phyloP scores from a whole-genome alignment of 2,329 filamentous ascomycete genomes.

The Penicillium brasilianum region DNA sequence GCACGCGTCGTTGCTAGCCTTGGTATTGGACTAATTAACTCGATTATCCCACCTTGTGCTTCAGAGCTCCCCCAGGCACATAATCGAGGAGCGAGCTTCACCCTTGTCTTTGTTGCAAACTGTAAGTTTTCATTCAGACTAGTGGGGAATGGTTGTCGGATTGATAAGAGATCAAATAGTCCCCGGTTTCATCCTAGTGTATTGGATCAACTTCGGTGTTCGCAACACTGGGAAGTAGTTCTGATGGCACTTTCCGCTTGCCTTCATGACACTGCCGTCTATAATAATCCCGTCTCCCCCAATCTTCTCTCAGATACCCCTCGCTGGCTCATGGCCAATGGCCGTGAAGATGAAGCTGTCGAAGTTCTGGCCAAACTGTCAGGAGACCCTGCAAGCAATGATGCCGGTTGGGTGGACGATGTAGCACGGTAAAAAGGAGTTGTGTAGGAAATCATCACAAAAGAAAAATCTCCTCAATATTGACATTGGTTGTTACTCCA shows the following conservation, averaged over 20 bases:
- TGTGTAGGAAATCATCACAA: constrained; percentile 46
- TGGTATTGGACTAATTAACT: constrained; percentile 40
- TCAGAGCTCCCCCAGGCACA: constrained; percentile 34
- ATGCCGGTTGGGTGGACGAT: constrained; percentile 40
- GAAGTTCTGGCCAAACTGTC: constrained; percentile 42
- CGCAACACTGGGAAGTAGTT: constrained; percentile 21
- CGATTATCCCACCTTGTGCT: constrained; percentile 36
- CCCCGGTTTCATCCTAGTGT: constrained; percentile 35
- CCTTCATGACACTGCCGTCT: constrained; percentile 35
- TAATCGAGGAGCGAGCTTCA: constrained; percentile 35
- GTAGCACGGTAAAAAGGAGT: constrained; percentile 50
- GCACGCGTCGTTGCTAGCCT: constrained; percentile 38
- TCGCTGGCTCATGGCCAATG: constrained; percentile 48
- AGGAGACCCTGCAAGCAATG: constrained; percentile 38
- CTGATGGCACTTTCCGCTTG: constrained; percentile 39
- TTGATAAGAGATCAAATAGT: background rate
- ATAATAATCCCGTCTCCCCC: constrained; percentile 30
- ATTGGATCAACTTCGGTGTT: constrained; percentile 40
- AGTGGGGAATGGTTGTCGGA: background rate
- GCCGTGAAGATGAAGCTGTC: constrained; percentile 39
- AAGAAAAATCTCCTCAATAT: constrained; percentile 49
- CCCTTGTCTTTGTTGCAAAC: constrained; percentile 37
- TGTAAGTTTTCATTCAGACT: constrained; percentile 14
- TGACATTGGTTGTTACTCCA: constrained; percentile 43
- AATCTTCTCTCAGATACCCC: constrained; percentile 55